Evolutionary conservation across 441 rosid genomes (phyloP).

Genomic region (Erysimum pusillum): DNA sequence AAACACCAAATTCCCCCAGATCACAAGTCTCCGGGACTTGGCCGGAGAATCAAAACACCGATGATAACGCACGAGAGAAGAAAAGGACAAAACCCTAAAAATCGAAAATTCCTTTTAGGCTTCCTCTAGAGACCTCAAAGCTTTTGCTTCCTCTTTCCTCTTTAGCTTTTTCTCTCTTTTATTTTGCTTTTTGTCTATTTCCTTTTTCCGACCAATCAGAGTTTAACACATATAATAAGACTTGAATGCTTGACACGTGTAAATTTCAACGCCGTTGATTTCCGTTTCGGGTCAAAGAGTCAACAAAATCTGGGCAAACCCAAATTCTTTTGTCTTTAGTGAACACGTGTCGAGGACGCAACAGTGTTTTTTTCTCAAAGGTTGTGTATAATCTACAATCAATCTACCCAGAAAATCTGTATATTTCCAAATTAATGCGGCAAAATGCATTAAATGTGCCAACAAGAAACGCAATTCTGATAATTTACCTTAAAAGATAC

Average conservation of each 20-base stretch:
- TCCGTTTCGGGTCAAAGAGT: conserved; percentile 40
- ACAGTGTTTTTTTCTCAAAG: conserved; percentile 21
- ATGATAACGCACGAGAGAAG: conserved; percentile 35
- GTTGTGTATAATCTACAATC: too few species aligned
- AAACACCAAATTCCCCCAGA: conserved; percentile 33
- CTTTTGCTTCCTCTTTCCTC: conserved; percentile 15
- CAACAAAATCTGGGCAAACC: conserved; percentile 47
- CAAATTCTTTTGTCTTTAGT: conserved; percentile 39
- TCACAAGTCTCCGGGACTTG: conserved; percentile 47
- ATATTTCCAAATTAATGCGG: not conserved
- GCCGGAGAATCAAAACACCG: conserved; percentile 38
- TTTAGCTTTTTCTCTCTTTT: conserved; percentile 28
- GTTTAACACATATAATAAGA: conserved; percentile 11
- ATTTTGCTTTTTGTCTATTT: conserved; percentile 1
- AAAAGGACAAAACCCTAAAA: conserved; percentile 48
- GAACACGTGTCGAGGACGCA: conserved; percentile 38
- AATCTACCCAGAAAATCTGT: conserved; percentile 9
- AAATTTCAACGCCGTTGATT: conserved; percentile 51
- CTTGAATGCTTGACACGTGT: conserved; percentile 35
- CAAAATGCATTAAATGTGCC: conserved; percentile 3
- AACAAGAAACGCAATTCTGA: conserved; percentile 14
- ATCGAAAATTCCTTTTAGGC: conserved; percentile 2
- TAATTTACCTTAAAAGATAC: conserved; percentile 5
- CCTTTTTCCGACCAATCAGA: conserved; percentile 33
- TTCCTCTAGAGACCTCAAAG: conserved; percentile 31